Percentiles rank a stretch among this genome's conserved stretches.
These are phyloP conservation scores for Solanum chaucha DNA, from an alignment of 257 asterid species.

Conservation along the genomic window DNA sequence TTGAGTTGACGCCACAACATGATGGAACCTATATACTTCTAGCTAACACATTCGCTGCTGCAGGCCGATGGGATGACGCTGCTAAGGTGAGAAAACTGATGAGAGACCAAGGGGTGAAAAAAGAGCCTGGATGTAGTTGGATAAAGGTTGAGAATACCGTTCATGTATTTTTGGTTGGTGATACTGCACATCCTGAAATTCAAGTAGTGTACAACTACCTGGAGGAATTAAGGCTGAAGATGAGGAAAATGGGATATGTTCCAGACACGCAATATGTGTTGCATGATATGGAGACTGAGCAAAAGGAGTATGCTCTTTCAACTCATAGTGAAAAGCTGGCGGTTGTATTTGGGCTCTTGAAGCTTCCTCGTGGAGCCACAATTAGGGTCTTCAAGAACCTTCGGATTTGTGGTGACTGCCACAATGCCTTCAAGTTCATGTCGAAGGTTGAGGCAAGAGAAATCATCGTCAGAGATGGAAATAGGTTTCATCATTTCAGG, in stretches of 20 bases:
- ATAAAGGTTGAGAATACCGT: slow-evolving; percentile 56
- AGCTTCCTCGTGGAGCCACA: slow-evolving; percentile 49
- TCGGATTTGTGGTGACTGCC: slow-evolving; percentile 67
- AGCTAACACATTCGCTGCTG: slow-evolving; percentile 52
- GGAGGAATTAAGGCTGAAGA: slow-evolving; percentile 36
- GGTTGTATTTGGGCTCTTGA: slow-evolving; percentile 56
- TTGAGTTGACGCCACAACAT: slow-evolving; percentile 48
- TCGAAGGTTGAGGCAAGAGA: slow-evolving; percentile 53
- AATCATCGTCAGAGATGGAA: slow-evolving; percentile 61
- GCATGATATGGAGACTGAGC: slow-evolving; percentile 69
- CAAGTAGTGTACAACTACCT: slow-evolving; percentile 36
- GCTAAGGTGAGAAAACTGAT: slow-evolving; percentile 47
- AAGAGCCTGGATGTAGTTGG: slow-evolving; percentile 80
- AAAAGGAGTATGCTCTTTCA: slow-evolving; percentile 58
- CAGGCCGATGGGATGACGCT: slow-evolving; percentile 47
- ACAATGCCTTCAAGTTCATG: slow-evolving; percentile 55
- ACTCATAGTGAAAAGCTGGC: slow-evolving; percentile 79
- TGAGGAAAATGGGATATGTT: slow-evolving; percentile 54
- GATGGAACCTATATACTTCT: slow-evolving; percentile 66
- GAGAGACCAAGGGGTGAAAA: slow-evolving; percentile 71
- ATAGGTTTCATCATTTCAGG: slow-evolving; percentile 67
- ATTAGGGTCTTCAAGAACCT: slow-evolving; percentile 65
- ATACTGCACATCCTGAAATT: slow-evolving; percentile 58
- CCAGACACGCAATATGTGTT: slow-evolving; percentile 54
- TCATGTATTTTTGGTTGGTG: slow-evolving; percentile 59